These are phyloP conservation scores for Steccherinum ochraceum DNA, from an alignment of 768 basidiomycete genomes.

Conservation along the genomic window DNA sequence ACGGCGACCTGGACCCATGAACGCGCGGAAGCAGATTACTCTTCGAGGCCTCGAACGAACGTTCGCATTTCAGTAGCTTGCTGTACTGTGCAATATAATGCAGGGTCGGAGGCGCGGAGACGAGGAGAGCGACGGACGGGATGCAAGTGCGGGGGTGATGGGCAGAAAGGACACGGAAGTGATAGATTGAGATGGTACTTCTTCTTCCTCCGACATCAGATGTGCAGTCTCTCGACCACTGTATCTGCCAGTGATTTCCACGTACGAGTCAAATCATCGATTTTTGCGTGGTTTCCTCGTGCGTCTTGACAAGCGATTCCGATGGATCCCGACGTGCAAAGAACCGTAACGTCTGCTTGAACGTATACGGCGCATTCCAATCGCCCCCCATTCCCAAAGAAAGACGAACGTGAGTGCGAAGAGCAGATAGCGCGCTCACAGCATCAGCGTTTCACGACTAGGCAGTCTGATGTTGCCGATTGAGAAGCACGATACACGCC, in stretches of 20 bases:
- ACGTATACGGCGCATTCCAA: not conserved
- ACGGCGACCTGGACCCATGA: not conserved
- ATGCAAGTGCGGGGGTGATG: not conserved
- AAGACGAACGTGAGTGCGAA: not conserved
- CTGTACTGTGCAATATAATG: not conserved
- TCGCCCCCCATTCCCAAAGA: not conserved
- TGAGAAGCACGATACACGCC: not conserved
- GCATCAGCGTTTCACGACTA: not conserved
- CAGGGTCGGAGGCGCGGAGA: not conserved
- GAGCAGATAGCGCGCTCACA: not conserved
- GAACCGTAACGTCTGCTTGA: not conserved
- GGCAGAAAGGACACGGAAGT: not conserved
- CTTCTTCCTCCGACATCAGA: not conserved
- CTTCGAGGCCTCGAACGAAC: too few relatives aligned
- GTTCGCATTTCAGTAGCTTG: not conserved
- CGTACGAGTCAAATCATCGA: not conserved
- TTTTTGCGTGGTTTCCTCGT: not conserved
- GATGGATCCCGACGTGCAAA: not conserved
- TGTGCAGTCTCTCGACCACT: not conserved
- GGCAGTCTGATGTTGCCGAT: not conserved
- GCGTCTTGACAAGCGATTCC: not conserved
- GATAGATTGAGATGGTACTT: not conserved
- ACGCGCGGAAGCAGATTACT: not conserved
- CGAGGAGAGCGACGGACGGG: not conserved
- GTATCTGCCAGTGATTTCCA: not conserved